phyloP scores from a whole-genome alignment of 2,329 filamentous ascomycete species.

The Endocalyx cinctus region DNA sequence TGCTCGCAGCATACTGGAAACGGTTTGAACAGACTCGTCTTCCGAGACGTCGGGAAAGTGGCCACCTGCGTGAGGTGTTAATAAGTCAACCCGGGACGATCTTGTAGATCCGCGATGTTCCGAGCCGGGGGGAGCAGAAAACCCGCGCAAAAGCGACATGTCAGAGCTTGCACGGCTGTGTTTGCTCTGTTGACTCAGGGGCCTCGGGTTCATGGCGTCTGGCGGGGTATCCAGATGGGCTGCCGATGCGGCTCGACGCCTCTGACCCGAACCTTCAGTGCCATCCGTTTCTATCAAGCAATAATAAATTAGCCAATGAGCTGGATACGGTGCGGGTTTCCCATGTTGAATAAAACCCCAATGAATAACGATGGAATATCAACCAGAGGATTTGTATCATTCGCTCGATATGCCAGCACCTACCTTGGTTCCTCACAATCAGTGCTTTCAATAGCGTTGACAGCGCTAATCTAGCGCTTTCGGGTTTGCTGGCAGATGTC shows the following conservation, averaged over 20 bases:
- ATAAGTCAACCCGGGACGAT: conserved; percentile 45
- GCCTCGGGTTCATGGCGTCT: conserved; percentile 45
- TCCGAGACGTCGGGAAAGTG: conserved; percentile 38
- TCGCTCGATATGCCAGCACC: too few species aligned
- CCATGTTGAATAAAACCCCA: too few species aligned
- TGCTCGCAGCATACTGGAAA: conserved; percentile 46
- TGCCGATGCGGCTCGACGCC: conserved; percentile 57
- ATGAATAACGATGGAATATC: too few species aligned
- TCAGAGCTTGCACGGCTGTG: conserved; percentile 70
- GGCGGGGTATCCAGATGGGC: conserved; percentile 54
- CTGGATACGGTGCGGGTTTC: too few species aligned
- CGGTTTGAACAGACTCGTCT: conserved; percentile 40
- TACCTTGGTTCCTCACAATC: conserved; percentile 64
- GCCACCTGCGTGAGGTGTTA: conserved; percentile 24
- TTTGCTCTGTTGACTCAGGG: conserved; percentile 58
- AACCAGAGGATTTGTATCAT: too few species aligned
- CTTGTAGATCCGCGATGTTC: conserved; percentile 38
- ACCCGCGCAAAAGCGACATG: conserved; percentile 55
- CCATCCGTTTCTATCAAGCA: conserved; percentile 25
- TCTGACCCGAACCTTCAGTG: conserved; percentile 38
- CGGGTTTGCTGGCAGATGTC: conserved; percentile 64
- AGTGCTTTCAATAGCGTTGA: conserved; percentile 70
- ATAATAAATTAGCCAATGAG: conserved; percentile 7
- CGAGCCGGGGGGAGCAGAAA: conserved; percentile 42
- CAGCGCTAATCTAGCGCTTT: conserved; percentile 71